Conservation (phyloP, 2,329 filamentous ascomycete species). For the Fusarium falciforme region DNA sequence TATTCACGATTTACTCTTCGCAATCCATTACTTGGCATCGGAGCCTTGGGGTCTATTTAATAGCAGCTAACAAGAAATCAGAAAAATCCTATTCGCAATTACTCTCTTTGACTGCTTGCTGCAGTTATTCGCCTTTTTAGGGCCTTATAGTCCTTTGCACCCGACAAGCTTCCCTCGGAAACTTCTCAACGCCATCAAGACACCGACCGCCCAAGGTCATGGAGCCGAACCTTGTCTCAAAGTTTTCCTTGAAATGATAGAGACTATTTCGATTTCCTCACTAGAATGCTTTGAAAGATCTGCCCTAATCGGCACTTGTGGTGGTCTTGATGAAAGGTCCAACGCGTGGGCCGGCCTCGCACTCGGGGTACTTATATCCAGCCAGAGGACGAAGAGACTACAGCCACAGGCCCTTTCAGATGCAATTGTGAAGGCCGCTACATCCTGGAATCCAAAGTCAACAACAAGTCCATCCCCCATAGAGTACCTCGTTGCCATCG, state of each 20-base stretch:
- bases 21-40: too few species aligned
- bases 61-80: background rate
- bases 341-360: background rate
- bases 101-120: background rate
- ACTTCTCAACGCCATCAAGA: background rate
- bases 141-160: background rate
- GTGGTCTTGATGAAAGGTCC: background rate
- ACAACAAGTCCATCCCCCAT: background rate
- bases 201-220: background rate
- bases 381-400: background rate
- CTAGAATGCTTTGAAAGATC: background rate
- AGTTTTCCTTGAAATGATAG: background rate
- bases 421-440: background rate
- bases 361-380: background rate
- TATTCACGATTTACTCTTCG: too few species aligned
- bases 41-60: too few species aligned
- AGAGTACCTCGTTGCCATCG: background rate
- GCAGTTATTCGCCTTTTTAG: background rate
- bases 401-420: background rate
- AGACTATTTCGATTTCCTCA: background rate
- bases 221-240: background rate
- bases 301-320: background rate
- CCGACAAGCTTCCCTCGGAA: background rate
- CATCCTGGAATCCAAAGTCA: background rate
- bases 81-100: background rate